A percentile compares a stretch with the other conserved stretches of the same genome.
Evolutionary conservation across 2,329 filamentous ascomycete species (phyloP).

Genomic region (Calonectria hawksworthii): DNA sequence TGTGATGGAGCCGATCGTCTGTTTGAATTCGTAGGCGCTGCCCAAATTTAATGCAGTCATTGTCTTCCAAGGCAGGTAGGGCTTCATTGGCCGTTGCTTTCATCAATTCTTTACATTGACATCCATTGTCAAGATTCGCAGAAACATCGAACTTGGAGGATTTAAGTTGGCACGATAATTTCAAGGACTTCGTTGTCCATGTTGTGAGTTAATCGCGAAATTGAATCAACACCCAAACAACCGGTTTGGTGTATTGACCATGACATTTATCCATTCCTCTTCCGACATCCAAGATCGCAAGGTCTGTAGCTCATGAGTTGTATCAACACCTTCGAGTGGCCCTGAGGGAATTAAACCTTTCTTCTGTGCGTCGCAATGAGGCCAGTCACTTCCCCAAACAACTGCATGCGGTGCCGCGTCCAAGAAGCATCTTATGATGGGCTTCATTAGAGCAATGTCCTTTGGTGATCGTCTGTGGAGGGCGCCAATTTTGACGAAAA

Average conservation of each 20-base stretch:
- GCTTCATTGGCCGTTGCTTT: no score
- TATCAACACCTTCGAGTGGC: background rate
- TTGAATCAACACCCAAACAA: background rate
- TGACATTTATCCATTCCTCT: background rate
- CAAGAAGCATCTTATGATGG: background rate
- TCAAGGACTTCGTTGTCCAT: background rate
- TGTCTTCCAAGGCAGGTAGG: no score
- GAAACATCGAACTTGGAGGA: no score
- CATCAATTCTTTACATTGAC: no score
- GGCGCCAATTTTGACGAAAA: background rate
- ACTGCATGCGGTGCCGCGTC: background rate
- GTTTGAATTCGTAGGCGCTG: no score
- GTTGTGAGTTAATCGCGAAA: background rate
- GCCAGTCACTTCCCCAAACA: slow-evolving; percentile 2
- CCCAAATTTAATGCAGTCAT: no score
- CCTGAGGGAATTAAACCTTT: background rate
- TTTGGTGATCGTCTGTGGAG: background rate
- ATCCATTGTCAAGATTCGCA: no score
- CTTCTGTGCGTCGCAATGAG: background rate
- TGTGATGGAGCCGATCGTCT: no score
- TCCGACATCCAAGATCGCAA: background rate
- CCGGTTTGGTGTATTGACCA: background rate
- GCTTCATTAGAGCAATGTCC: background rate
- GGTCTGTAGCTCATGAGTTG: background rate
- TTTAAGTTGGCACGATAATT: background rate